Percentiles rank a stretch among this genome's conserved stretches.
These are phyloP conservation scores for Cyclotella sp. DNA, from an alignment of 108 stramenopile genomes.

Conservation along the genomic window DNA sequence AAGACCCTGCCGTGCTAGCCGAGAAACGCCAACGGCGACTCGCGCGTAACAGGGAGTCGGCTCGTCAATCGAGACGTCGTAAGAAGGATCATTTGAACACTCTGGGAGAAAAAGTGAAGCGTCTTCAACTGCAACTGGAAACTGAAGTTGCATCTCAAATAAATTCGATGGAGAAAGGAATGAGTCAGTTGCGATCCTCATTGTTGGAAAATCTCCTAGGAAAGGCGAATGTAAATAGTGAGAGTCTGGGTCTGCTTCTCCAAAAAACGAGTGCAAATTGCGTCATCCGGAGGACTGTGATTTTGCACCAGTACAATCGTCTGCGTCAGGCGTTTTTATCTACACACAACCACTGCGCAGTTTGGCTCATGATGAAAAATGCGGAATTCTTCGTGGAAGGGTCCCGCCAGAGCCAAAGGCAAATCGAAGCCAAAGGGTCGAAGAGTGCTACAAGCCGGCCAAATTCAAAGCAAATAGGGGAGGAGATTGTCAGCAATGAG, in stretches of 20 bases:
- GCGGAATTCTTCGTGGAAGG: slow-evolving; percentile 63
- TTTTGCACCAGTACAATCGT: slow-evolving; percentile 73
- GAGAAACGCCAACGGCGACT: slow-evolving; percentile 84
- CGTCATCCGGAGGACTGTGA: slow-evolving; percentile 58
- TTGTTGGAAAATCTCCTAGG: slow-evolving; percentile 39
- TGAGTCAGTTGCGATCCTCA: slow-evolving; percentile 27
- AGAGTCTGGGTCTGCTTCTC: slow-evolving; percentile 23
- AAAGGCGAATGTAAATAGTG: slow-evolving; percentile 1
- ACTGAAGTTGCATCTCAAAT: slow-evolving; percentile 60
- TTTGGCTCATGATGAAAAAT: slow-evolving; percentile 73
- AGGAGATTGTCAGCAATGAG: slow-evolving; percentile 68
- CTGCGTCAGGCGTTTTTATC: slow-evolving; percentile 67
- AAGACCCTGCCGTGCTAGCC: slow-evolving; percentile 46
- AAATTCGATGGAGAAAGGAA: slow-evolving; percentile 55
- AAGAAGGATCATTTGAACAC: slow-evolving; percentile 81
- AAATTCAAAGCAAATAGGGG: slow-evolving; percentile 87
- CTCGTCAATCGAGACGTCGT: slow-evolving; percentile 74
- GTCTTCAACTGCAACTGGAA: slow-evolving; percentile 74
- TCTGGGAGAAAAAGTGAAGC: slow-evolving; percentile 68
- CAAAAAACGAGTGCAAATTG: slow-evolving; percentile 47
- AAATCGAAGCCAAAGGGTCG: slow-evolving; percentile 12
- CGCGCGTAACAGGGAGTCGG: slow-evolving; percentile 88
- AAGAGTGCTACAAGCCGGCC: slow-evolving; percentile 58
- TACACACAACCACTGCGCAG: slow-evolving; percentile 72
- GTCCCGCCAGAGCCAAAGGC: slow-evolving; percentile 20